A percentile compares a stretch with the other conserved stretches of the same genome.
phyloP scores from a whole-genome alignment of 2,329 filamentous ascomycete species.

The Coniosporium tulheliwenetii region DNA sequence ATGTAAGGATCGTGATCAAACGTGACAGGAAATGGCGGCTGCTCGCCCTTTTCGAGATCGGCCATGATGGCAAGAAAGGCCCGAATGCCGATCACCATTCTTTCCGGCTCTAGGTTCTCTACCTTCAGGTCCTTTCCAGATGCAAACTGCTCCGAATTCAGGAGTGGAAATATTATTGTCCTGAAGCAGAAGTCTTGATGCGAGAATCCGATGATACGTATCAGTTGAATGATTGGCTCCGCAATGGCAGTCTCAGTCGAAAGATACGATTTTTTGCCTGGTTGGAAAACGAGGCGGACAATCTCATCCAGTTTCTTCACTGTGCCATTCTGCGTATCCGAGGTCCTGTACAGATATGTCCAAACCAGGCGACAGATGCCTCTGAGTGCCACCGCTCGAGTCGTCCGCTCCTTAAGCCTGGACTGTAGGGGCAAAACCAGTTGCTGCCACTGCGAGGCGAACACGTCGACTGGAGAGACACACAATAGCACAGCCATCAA shows the following conservation, averaged over 20 bases:
- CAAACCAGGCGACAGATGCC: conserved; percentile 82
- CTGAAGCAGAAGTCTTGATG: conserved; percentile 88
- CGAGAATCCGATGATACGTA: conserved; percentile 86
- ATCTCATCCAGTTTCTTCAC: conserved; percentile 80
- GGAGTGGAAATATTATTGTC: conserved; percentile 82
- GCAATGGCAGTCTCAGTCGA: conserved; percentile 72
- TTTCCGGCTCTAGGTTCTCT: conserved; percentile 87
- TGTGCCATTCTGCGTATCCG: conserved; percentile 52
- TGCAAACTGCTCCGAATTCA: conserved; percentile 81
- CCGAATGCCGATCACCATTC: conserved; percentile 92
- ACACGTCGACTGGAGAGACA: conserved; percentile 70
- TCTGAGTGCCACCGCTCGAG: conserved; percentile 67
- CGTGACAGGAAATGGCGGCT: conserved; percentile 70
- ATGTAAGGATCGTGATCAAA: conserved; percentile 27
- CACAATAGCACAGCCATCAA: conserved; percentile 77
- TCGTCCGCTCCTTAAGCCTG: conserved; percentile 69
- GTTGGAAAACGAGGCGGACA: conserved; percentile 66
- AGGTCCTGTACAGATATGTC: conserved; percentile 81
- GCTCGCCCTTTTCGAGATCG: conserved; percentile 74
- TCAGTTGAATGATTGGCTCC: conserved; percentile 83
- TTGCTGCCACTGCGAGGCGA: conserved; percentile 74
- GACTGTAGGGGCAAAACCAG: conserved; percentile 63
- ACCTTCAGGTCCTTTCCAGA: conserved; percentile 66
- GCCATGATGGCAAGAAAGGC: conserved; percentile 88
- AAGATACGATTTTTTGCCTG: conserved; percentile 63